Evolutionary conservation across 129 eudicot genomes (phyloP).

Genomic region (Smallanthus sonchifolius): DNA sequence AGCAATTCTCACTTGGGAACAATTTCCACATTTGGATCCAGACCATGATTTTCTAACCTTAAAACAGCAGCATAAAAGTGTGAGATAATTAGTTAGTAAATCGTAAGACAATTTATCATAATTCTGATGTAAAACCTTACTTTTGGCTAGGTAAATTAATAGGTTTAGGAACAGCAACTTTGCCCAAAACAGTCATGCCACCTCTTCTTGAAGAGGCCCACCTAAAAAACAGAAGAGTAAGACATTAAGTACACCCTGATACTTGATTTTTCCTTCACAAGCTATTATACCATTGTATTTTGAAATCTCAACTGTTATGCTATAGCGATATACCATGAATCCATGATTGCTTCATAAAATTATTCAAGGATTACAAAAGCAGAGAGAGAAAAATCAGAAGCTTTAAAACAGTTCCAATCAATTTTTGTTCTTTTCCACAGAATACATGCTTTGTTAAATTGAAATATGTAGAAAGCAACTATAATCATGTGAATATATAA

Average conservation of each 20-base stretch:
- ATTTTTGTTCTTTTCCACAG: background rate
- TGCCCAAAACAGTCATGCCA: slow-evolving; percentile 93
- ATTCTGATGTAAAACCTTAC: slow-evolving; percentile 33
- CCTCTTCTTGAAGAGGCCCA: slow-evolving; percentile 92
- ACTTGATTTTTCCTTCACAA: background rate
- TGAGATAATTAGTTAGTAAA: slow-evolving; percentile 19
- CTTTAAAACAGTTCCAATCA: background rate
- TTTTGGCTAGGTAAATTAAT: slow-evolving; percentile 95
- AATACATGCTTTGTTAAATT: background rate
- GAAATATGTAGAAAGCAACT: background rate
- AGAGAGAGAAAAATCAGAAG: background rate
- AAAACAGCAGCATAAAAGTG: slow-evolving; percentile 18
- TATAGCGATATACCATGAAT: background rate
- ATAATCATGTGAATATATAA: background rate
- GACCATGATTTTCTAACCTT: slow-evolving; percentile 97
- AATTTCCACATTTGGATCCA: slow-evolving; percentile 91
- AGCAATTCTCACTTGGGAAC: slow-evolving; percentile 89
- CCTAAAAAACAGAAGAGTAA: slow-evolving; percentile 24
- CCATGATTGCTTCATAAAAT: background rate
- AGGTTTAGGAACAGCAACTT: slow-evolving; percentile 98
- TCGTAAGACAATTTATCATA: background rate
- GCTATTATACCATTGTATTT: background rate
- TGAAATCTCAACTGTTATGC: background rate
- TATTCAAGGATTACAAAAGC: background rate
- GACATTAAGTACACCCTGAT: background rate